Percentiles rank a stretch among this genome's conserved stretches.
These are phyloP conservation scores for Stramenopiles sp. DNA, from an alignment of 352 stramenopile species.

Conservation along the genomic window DNA sequence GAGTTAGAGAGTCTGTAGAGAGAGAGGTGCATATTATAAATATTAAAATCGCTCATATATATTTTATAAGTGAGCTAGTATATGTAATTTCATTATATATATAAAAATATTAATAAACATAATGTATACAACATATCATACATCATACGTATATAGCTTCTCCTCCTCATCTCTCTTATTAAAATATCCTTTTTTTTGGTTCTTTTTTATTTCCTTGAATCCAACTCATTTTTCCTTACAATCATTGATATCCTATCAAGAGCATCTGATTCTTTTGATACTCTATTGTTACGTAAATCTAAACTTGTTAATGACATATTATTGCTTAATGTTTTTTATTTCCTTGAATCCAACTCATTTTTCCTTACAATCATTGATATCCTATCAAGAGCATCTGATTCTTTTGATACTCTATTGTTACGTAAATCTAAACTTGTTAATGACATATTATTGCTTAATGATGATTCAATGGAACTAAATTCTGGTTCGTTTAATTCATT, in stretches of 20 bases:
- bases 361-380: not conserved
- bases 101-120: no score
- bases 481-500: slow-evolving; percentile 45
- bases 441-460: slow-evolving; percentile 34
- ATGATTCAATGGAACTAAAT: slow-evolving; percentile 32
- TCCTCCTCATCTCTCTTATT: no score
- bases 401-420: slow-evolving; percentile 26
- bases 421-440: slow-evolving; percentile 46
- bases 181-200: no score
- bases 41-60: no score
- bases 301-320: slow-evolving; percentile 38
- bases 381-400: slow-evolving; percentile 1
- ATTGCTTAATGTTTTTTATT: slow-evolving; percentile 23
- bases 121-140: no score
- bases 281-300: slow-evolving; percentile 43
- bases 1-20: no score
- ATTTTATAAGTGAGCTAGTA: no score
- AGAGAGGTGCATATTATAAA: no score
- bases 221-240: slow-evolving; percentile 1
- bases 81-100: no score
- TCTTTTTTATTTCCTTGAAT: not conserved
- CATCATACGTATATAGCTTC: no score
- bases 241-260: not conserved
- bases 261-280: not conserved
- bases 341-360: slow-evolving; percentile 1